A percentile compares a stretch with the other conserved stretches of the same genome.
These are phyloP conservation scores for Dicorynia guianensis DNA, from an alignment of 306 rosid species.

Conservation along the genomic window DNA sequence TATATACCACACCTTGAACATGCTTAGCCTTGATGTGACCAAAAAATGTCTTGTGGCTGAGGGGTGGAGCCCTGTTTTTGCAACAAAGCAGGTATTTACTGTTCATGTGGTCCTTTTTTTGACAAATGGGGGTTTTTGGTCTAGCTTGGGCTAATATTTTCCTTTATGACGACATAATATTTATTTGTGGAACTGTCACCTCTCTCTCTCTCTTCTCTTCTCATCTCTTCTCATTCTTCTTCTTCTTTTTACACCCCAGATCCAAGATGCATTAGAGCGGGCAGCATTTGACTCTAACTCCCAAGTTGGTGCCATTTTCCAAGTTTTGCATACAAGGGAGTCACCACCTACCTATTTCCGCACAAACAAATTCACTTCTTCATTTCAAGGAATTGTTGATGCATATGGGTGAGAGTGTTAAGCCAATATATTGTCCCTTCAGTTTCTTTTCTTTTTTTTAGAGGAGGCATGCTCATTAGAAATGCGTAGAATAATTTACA, in stretches of 20 bases:
- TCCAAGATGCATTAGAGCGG: conserved; percentile 48
- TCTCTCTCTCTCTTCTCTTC: no score
- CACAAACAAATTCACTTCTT: conserved; percentile 55
- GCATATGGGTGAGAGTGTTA: conserved; percentile 58
- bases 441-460: no score
- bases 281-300: conserved; percentile 53
- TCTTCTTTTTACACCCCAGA: conserved; percentile 33
- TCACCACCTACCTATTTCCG: conserved; percentile 50
- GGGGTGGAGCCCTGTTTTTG: conserved; percentile 97
- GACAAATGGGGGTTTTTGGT: neutral
- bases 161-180: neutral
- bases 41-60: conserved; percentile 96
- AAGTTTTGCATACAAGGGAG: conserved; percentile 53
- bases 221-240: no score
- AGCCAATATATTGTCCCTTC: neutral
- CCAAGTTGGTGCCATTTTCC: conserved; percentile 54
- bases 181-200: neutral
- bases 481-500: no score
- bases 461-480: no score
- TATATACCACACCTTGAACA: conserved; percentile 84
- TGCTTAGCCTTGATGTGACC: conserved; percentile 97
- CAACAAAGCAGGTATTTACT: conserved; percentile 71
- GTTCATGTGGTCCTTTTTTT: neutral
- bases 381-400: conserved; percentile 58
- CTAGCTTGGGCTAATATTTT: neutral